Base-by-base conservation (phyloP, 2,329 filamentous ascomycete species). In the Leptodontidium sp. region DNA sequence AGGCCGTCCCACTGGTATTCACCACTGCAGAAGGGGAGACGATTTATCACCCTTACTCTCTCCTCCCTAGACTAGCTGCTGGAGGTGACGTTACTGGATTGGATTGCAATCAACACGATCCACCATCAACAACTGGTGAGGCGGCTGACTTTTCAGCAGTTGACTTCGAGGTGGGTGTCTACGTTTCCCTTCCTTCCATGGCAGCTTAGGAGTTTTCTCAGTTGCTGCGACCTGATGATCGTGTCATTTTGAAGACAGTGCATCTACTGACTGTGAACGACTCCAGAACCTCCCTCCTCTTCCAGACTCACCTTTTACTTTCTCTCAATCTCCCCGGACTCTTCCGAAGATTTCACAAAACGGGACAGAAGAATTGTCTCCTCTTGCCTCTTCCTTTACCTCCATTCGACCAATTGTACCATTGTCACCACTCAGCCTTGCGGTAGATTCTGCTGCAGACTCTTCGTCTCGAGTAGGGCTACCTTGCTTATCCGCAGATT, bases 201-300 rank as follows among this genome's bases (percentile, higher is more conserved):
- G 4, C n/a, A 17, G 1, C 12, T 17, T 45, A 5, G 4, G 15
- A 14, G 40, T 7, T n/a, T n/a, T 17, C 45, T 49, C 45, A n/a
- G 45, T 49, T 5, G 17, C 17, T 17, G 29, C n/a, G 17, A 8
- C 7, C 1, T 17, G n/a, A n/a, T 49, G 45, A n/a, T n/a, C 45
- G 4, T 49, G 45, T 8, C 45, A 49, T 7, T n/a, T 49, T 8
- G 15, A 49, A 49, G 4, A 32, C 29, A 6, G 29, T 40, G 40
- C 12, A 11, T 12, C 1, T 26, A 26, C 57, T 59, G 21, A 59
- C 24, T 15, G 14, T n/a, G 2, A 15, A 21, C 1, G 7, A 15
- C 21, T 64, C 17, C 29, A 69, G 47, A 57, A 61, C 24, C 68
- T 69, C 4, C 61, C 68, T 45, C 59, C 58, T 35, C 64, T 69